Base-by-base conservation (phyloP, 345 rosid genomes). In the Camelina sativa region DNA sequence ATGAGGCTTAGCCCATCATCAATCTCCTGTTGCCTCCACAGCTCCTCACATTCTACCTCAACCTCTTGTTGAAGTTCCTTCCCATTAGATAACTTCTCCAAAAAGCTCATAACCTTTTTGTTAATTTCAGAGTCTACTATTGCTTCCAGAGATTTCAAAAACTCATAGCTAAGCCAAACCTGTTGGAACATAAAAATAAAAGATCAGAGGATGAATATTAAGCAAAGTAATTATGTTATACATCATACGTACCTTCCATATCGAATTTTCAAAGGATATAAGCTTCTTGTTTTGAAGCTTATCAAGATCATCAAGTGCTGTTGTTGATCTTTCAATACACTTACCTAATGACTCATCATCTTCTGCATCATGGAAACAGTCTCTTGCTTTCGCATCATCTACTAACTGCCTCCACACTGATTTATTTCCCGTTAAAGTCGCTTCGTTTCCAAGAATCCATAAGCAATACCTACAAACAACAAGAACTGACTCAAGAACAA, bases 391-490 rank as follows among this genome's bases (percentile, higher is more conserved):
- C 0, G 89, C 87, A 48, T 86, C 80, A 16, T 17, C 6, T 4
- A 82, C 73, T 19, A 86, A 37, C 10, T 47, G 57, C 11, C 54
- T 66, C 89, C 87, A 86, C 9, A 84, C 69, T 9, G 85, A 76
- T 17, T 9, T 59, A 6, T 80, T 80, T 3, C 65, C 79, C 7
- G 53, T 16, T 4, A 84, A 47, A 60, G 87, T 84, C 11, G 65
- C 30, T 62, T 56, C 87, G 55, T 81, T 86, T 43, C 89, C 89
- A 44, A 82, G 57, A 64, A 86, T 80, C 87, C 87, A 84, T 11
- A 82, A 76, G 65, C 85, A 81, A 38, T 72, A 38, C 62, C 88
- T 86, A 54, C 37, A 66, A 7, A 51, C 0, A 8, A 41, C 4
- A 17, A 4, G 15, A 20, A 46, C 12, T 38, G 16, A 40, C 7